Percentiles rank a stretch among this genome's conserved stretches.
Conservation (phyloP, 2,329 filamentous ascomycete genomes). For the Fusarium coffeatum region DNA sequence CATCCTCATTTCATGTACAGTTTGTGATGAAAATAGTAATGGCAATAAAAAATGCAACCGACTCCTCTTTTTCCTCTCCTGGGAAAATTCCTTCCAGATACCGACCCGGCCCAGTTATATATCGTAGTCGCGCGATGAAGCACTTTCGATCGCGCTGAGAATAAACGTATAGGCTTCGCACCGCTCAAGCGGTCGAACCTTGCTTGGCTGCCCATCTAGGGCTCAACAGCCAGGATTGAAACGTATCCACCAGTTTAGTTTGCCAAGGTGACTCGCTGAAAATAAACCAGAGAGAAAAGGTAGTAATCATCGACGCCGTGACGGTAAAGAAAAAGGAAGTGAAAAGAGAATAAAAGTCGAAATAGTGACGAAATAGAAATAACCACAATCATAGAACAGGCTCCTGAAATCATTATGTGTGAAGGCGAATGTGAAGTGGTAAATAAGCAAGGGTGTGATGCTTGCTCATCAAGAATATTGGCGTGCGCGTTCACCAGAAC, state of each 20-base stretch:
- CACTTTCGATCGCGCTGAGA: slow-evolving; percentile 47
- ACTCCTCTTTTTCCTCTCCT: slow-evolving; percentile 41
- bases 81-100: slow-evolving; percentile 25
- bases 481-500: slow-evolving; percentile 12
- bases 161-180: slow-evolving; percentile 46
- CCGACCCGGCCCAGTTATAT: slow-evolving; percentile 42
- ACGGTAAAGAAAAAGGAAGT: slow-evolving; percentile 35
- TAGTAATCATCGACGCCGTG: slow-evolving; percentile 34
- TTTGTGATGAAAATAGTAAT: not conserved
- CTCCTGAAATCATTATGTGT: slow-evolving; percentile 41
- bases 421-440: slow-evolving; percentile 28
- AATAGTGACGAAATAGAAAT: not conserved
- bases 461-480: slow-evolving; percentile 15
- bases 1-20: slow-evolving; percentile 36
- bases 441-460: slow-evolving; percentile 6
- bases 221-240: slow-evolving; percentile 27
- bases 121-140: slow-evolving; percentile 45
- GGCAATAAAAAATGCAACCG: slow-evolving; percentile 34
- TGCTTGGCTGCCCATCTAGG: slow-evolving; percentile 32
- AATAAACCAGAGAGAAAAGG: slow-evolving; percentile 30
- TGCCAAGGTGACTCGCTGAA: slow-evolving; percentile 40
- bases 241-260: slow-evolving; percentile 42
- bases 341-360: slow-evolving; percentile 8
- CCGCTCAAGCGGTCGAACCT: slow-evolving; percentile 26
- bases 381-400: slow-evolving; percentile 35